A percentile compares a stretch with the other conserved stretches of the same genome.
phyloP scores from a whole-genome alignment of 495 filamentous ascomycete species.

The Talaromyces wortmannii region DNA sequence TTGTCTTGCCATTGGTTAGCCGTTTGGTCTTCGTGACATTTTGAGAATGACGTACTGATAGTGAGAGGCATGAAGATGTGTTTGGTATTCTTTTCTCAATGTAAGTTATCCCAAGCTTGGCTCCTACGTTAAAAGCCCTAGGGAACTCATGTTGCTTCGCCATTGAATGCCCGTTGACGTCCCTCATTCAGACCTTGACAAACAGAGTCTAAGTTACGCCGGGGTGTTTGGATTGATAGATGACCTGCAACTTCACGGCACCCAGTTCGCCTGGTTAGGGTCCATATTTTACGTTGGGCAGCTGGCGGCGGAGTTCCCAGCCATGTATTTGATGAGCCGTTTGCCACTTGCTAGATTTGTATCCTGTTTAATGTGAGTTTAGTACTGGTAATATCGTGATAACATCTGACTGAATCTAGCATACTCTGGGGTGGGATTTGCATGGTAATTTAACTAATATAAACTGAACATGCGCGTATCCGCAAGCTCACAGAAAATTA shows the following conservation, averaged over 20 bases:
- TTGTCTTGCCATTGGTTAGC: no score
- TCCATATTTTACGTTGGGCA: constrained; percentile 50
- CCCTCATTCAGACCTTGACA: constrained; percentile 44
- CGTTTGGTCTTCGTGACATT: no score
- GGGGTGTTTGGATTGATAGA: constrained; percentile 48
- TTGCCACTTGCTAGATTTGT: constrained; percentile 41
- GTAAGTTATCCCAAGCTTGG: neutral
- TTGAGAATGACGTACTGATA: no score
- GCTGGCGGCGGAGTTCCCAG: constrained; percentile 40
- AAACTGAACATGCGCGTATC: no score
- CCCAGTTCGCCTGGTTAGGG: constrained; percentile 46
- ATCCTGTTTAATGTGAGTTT: no score
- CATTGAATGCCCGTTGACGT: no score
- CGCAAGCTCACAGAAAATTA: no score
- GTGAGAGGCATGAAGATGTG: no score
- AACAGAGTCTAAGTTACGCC: constrained; percentile 50
- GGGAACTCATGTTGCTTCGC: no score
- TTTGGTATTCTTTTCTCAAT: constrained; percentile 22
- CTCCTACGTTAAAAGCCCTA: no score
- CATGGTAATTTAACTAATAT: no score
- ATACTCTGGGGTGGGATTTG: constrained; percentile 38
- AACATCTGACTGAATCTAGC: constrained; percentile 12
- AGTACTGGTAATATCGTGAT: constrained; percentile 12
- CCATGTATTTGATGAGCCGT: constrained; percentile 47
- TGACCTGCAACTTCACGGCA: constrained; percentile 39